A percentile compares a stretch with the other conserved stretches of the same genome.
Conservation (phyloP, 352 stramenopile species). For the Phytophthora pini region DNA sequence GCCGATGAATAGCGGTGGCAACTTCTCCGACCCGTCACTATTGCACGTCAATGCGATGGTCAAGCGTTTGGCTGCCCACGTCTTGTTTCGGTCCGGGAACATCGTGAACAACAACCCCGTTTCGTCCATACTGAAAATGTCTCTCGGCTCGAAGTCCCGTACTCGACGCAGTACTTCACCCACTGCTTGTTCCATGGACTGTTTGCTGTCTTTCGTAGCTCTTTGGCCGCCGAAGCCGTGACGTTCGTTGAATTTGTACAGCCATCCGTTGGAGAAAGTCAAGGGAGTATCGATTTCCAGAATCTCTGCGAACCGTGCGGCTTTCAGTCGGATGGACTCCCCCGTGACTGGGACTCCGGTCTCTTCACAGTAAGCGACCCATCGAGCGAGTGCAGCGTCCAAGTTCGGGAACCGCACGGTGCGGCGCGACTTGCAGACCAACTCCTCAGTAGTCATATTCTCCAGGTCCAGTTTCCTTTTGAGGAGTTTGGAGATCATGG, state of each 20-base stretch:
- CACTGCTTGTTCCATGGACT: constrained; percentile 4
- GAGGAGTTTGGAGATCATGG: constrained; percentile 45
- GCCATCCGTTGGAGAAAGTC: constrained; percentile 41
- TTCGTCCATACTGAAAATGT: constrained; percentile 41
- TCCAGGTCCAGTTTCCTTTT: constrained; percentile 38
- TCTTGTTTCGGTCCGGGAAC: constrained; percentile 25
- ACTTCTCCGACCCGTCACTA: constrained; percentile 41
- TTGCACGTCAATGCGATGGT: constrained; percentile 38
- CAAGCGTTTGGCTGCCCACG: constrained; percentile 35
- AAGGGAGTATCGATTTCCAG: constrained; percentile 26
- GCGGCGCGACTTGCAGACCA: constrained; percentile 30
- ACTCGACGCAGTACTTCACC: constrained; percentile 26
- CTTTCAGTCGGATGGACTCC: constrained; percentile 32
- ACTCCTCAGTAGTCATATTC: constrained; percentile 29
- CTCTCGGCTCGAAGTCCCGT: constrained; percentile 9
- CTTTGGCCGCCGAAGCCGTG: constrained; percentile 29
- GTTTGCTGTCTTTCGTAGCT: constrained; percentile 13
- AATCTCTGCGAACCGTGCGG: constrained; percentile 25
- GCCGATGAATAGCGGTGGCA: constrained; percentile 42
- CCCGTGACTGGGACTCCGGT: constrained; percentile 28
- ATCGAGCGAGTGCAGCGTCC: constrained; percentile 32
- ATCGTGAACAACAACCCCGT: constrained; percentile 34
- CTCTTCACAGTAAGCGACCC: constrained; percentile 40
- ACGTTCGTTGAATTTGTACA: constrained; percentile 43
- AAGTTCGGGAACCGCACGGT: constrained; percentile 34